Evolutionary conservation across 2,329 filamentous ascomycete species (phyloP).

Genomic region (Paecilomyces variotii): DNA sequence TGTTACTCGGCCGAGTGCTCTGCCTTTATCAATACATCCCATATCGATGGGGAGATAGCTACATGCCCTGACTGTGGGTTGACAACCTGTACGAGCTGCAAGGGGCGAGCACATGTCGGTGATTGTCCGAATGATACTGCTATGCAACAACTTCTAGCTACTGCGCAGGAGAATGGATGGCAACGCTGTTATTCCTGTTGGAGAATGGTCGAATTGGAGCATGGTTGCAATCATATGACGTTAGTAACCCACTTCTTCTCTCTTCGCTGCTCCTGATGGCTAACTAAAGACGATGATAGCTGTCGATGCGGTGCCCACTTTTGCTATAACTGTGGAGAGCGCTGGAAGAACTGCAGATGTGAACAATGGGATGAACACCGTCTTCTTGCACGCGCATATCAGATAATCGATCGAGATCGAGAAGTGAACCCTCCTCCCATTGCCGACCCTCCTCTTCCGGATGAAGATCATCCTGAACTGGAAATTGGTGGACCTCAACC

Average conservation of each 20-base stretch:
- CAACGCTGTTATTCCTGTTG: conserved; percentile 43
- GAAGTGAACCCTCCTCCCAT: conserved; percentile 2
- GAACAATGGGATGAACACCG: conserved; percentile 31
- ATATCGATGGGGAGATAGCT: conserved; percentile 27
- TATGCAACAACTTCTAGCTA: conserved; percentile 31
- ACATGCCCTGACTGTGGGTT: conserved; percentile 36
- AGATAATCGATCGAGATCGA: conserved; percentile 21
- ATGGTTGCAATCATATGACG: conserved; percentile 52
- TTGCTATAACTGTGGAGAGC: conserved; percentile 41
- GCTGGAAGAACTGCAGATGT: conserved; percentile 37
- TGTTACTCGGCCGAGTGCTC: conserved; percentile 41
- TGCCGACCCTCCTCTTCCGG: background rate
- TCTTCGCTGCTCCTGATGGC: background rate
- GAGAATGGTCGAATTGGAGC: conserved; percentile 41
- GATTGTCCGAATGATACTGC: conserved; percentile 43
- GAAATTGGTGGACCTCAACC: background rate
- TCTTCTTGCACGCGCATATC: conserved; percentile 25
- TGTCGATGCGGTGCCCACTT: conserved; percentile 44
- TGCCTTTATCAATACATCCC: conserved; percentile 35
- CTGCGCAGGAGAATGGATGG: conserved; percentile 43
- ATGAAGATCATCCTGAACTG: background rate
- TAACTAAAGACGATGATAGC: conserved; percentile 15
- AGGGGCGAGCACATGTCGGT: conserved; percentile 35
- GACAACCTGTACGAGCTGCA: conserved; percentile 47
- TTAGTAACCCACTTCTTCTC: conserved; percentile 26